Percentiles rank a stretch among this genome's conserved stretches.
Evolutionary conservation across 495 filamentous ascomycete species (phyloP).

Genomic region (Bombardia bombarda): DNA sequence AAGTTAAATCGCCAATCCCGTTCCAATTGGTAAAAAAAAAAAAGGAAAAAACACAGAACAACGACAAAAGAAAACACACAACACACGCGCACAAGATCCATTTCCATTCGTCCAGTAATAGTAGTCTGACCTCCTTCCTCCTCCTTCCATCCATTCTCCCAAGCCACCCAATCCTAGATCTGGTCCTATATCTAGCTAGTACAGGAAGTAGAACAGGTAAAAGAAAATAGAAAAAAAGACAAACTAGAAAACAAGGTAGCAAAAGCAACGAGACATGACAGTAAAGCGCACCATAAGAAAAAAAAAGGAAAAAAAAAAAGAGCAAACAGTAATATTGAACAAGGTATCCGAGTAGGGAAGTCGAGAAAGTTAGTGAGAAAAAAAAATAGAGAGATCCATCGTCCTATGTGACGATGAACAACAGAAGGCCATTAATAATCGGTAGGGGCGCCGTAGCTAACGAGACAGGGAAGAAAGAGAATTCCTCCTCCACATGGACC

Average conservation of each 20-base stretch:
- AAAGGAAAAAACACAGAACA: not conserved
- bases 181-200: conserved; percentile 15
- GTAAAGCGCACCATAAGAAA: too few relatives aligned
- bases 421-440: conserved; percentile 30
- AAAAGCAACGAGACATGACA: too few relatives aligned
- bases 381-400: conserved; percentile 10
- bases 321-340: conserved; percentile 27
- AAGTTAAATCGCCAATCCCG: not conserved
- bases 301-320: conserved; percentile 6
- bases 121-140: not conserved
- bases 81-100: too few relatives aligned
- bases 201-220: conserved; percentile 22
- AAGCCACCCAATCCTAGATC: conserved; percentile 16
- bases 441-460: conserved; percentile 42
- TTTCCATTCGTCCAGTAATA: too few relatives aligned
- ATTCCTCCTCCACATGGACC: conserved; percentile 41
- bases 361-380: conserved; percentile 12
- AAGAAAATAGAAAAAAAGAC: conserved; percentile 7
- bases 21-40: not conserved
- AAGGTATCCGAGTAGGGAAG: conserved; percentile 30
- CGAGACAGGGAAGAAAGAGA: conserved; percentile 36
- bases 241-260: conserved; percentile 6
- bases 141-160: conserved; percentile 4
- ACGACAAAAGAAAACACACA: not conserved
- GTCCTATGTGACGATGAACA: conserved; percentile 8